Conservation (phyloP, 2,329 filamentous ascomycete species). For the Neophaeococcomyces mojaviensis region DNA sequence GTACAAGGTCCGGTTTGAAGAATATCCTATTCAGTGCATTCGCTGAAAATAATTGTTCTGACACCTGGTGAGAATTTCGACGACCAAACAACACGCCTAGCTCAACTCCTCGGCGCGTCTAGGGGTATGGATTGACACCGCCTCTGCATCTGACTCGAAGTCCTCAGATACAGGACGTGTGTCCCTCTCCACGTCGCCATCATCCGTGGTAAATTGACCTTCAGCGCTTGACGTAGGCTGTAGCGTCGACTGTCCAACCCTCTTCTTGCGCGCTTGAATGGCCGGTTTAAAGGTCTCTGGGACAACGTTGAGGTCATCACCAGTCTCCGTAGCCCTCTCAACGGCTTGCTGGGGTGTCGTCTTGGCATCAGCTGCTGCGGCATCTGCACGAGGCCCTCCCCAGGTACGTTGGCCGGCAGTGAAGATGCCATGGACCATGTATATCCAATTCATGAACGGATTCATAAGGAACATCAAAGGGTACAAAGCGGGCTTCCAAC, state of each 20-base stretch:
- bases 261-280: conserved; percentile 23
- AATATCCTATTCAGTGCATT: too few species aligned
- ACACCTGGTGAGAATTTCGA: too few species aligned
- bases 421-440: conserved; percentile 96
- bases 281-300: conserved; percentile 69
- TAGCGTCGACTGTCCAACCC: conserved; percentile 40
- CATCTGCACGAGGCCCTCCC: conserved; percentile 88
- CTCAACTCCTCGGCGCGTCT: conserved; percentile 8
- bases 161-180: conserved; percentile 9
- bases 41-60: too few species aligned
- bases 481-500: conserved; percentile 92
- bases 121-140: conserved; percentile 21
- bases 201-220: conserved; percentile 68
- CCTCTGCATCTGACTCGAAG: conserved; percentile 21
- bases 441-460: conserved; percentile 96
- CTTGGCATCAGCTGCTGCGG: conserved; percentile 65
- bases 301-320: conserved; percentile 83
- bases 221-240: conserved; percentile 68
- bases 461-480: conserved; percentile 93
- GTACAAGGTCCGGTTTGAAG: too few species aligned
- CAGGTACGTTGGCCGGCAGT: conserved; percentile 91
- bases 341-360: conserved; percentile 78
- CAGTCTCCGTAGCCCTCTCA: conserved; percentile 66
- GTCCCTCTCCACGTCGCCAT: conserved; percentile 27
- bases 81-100: too few species aligned